phyloP scores from a whole-genome alignment of 2,329 filamentous ascomycete genomes.

The Colletotrichum zoysiae region DNA sequence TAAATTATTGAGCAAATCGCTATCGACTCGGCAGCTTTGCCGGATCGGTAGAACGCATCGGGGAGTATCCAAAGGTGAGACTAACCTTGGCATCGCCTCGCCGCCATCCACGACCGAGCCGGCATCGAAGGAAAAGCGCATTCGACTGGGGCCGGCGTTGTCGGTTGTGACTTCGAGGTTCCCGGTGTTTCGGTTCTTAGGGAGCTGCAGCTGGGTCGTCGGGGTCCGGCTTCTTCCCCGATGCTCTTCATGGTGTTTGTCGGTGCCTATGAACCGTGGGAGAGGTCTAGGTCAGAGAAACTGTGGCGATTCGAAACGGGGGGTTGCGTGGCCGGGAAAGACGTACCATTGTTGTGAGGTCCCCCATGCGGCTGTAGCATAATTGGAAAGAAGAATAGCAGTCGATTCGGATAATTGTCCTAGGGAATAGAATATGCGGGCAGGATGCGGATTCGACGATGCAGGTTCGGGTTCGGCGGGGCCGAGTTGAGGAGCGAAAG shows the following conservation, averaged over 20 bases:
- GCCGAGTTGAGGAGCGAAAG: constrained; percentile 38
- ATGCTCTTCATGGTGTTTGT: constrained; percentile 54
- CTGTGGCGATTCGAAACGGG: constrained; percentile 9
- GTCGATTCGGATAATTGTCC: constrained; percentile 29
- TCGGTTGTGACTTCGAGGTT: constrained; percentile 66
- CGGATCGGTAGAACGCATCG: neutral
- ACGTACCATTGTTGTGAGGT: constrained; percentile 56
- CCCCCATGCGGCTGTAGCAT: constrained; percentile 60
- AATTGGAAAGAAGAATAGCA: constrained; percentile 47
- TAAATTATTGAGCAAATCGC: neutral
- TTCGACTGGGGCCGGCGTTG: constrained; percentile 69
- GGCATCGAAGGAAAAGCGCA: constrained; percentile 83
- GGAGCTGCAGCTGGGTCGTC: constrained; percentile 63
- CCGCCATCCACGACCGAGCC: constrained; percentile 62
- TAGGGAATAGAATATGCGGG: constrained; percentile 29
- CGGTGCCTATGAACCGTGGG: constrained; percentile 54
- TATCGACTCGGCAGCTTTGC: constrained; percentile 17
- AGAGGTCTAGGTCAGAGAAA: constrained; percentile 42
- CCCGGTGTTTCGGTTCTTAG: constrained; percentile 75
- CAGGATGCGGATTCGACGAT: constrained; percentile 38
- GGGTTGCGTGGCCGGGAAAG: constrained; percentile 17
- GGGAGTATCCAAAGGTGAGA: constrained; percentile 34
- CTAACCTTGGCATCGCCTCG: constrained; percentile 80
- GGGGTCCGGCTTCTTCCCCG: constrained; percentile 60
- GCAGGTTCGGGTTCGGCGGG: constrained; percentile 41